phyloP scores from a whole-genome alignment of 768 basidiomycete genomes.

The Pisolithus microcarpus region DNA sequence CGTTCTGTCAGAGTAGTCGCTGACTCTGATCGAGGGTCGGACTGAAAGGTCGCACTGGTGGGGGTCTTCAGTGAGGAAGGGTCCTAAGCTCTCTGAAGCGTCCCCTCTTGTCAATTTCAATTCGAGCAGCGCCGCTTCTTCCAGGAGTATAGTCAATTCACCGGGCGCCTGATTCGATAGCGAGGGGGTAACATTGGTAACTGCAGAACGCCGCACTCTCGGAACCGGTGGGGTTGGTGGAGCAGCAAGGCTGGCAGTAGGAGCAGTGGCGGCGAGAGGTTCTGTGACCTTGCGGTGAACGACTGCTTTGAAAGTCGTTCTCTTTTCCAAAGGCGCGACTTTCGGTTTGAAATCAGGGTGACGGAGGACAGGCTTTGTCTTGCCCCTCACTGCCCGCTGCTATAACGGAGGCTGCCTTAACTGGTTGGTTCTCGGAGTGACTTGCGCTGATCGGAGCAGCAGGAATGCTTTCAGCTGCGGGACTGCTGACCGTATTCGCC shows the following conservation, averaged over 20 bases:
- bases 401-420: not conserved
- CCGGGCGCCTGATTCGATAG: slow-evolving; percentile 42
- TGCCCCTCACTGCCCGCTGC: slow-evolving; percentile 4
- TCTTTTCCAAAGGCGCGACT: slow-evolving; percentile 7
- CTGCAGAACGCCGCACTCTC: slow-evolving; percentile 24
- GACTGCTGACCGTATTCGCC: not conserved
- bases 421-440: not conserved
- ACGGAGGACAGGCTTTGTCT: slow-evolving; percentile 1
- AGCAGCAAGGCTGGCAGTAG: slow-evolving; percentile 13
- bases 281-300: slow-evolving; percentile 52
- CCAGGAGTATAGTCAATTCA: slow-evolving; percentile 48
- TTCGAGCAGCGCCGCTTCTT: slow-evolving; percentile 55
- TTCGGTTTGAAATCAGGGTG: slow-evolving; percentile 5
- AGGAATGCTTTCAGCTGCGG: not conserved
- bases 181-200: slow-evolving; percentile 20
- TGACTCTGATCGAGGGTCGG: slow-evolving; percentile 14
- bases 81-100: slow-evolving; percentile 4
- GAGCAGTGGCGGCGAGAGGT: slow-evolving; percentile 11
- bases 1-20: slow-evolving; percentile 19
- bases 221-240: slow-evolving; percentile 22
- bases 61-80: slow-evolving; percentile 15
- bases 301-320: slow-evolving; percentile 43
- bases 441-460: not conserved
- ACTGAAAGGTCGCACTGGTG: slow-evolving; percentile 19
- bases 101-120: slow-evolving; percentile 44